Percentiles rank a stretch among this genome's conserved stretches.
These are phyloP conservation scores for Exophiala sp. DNA, from an alignment of 2,329 filamentous ascomycete species.

Conservation along the genomic window DNA sequence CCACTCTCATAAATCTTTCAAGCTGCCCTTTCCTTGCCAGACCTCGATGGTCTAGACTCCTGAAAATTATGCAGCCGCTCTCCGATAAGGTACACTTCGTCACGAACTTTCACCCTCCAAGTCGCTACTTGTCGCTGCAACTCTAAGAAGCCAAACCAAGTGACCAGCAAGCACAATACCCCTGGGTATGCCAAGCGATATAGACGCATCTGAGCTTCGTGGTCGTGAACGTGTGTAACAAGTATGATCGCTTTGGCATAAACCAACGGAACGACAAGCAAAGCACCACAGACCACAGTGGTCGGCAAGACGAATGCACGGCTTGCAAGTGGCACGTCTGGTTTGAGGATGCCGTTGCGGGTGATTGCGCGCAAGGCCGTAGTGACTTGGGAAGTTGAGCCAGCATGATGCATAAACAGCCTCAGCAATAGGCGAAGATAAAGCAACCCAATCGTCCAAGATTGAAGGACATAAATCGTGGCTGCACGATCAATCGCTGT, in stretches of 20 bases:
- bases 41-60: constrained; percentile 38
- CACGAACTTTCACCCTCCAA: constrained; percentile 79
- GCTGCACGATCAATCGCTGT: constrained; percentile 35
- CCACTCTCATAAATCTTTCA: too few relatives aligned
- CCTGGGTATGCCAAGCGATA: constrained; percentile 74
- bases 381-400: constrained; percentile 59
- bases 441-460: constrained; percentile 88
- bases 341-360: constrained; percentile 71
- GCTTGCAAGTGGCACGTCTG: constrained; percentile 74
- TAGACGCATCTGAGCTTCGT: constrained; percentile 39
- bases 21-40: too few relatives aligned
- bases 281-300: constrained; percentile 56
- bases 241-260: constrained; percentile 41
- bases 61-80: constrained; percentile 95
- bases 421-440: constrained; percentile 76
- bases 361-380: constrained; percentile 71
- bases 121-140: constrained; percentile 57
- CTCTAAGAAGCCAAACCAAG: constrained; percentile 28
- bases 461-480: constrained; percentile 81
- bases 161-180: constrained; percentile 46
- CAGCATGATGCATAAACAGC: constrained; percentile 50
- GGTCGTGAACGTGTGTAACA: constrained; percentile 3
- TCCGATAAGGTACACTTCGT: constrained; percentile 94
- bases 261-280: constrained; percentile 67
- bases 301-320: constrained; percentile 81